phyloP scores from a whole-genome alignment of 2,329 filamentous ascomycete species.

The Apiospora koreana region DNA sequence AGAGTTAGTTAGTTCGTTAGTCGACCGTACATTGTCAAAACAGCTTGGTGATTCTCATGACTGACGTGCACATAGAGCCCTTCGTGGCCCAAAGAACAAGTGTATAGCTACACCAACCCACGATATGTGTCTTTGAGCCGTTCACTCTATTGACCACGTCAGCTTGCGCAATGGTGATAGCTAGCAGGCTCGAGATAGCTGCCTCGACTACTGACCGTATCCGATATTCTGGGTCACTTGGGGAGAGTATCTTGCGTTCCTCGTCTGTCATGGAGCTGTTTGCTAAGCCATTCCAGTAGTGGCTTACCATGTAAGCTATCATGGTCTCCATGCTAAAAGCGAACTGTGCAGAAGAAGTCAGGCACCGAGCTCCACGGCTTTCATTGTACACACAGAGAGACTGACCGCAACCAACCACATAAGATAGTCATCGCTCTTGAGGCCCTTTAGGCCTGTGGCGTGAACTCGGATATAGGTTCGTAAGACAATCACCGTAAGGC shows the following conservation, averaged over 20 bases:
- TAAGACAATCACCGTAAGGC: conserved; percentile 49
- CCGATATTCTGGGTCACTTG: neutral
- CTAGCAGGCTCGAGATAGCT: neutral
- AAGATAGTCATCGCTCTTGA: conserved; percentile 60
- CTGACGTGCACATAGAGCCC: conserved; percentile 51
- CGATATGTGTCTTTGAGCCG: conserved; percentile 53
- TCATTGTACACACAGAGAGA: neutral
- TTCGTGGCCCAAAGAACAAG: conserved; percentile 55
- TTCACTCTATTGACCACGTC: conserved; percentile 36
- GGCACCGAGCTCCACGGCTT: neutral
- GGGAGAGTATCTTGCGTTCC: conserved; percentile 36
- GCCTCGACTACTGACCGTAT: neutral
- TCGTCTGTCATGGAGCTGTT: conserved; percentile 57
- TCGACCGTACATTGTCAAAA: neutral
- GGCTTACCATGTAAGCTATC: neutral
- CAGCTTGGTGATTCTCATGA: too few relatives aligned
- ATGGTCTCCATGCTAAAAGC: neutral
- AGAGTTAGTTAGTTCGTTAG: neutral
- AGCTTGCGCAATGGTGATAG: neutral
- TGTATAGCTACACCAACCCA: conserved; percentile 56
- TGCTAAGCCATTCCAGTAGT: conserved; percentile 43
- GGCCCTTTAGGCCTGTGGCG: conserved; percentile 48
- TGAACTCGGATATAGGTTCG: conserved; percentile 51
- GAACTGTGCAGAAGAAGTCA: neutral
- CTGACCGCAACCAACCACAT: conserved; percentile 46